These are phyloP conservation scores for Massarina eburnea DNA, from an alignment of 2,329 filamentous ascomycete genomes.

Conservation along the genomic window DNA sequence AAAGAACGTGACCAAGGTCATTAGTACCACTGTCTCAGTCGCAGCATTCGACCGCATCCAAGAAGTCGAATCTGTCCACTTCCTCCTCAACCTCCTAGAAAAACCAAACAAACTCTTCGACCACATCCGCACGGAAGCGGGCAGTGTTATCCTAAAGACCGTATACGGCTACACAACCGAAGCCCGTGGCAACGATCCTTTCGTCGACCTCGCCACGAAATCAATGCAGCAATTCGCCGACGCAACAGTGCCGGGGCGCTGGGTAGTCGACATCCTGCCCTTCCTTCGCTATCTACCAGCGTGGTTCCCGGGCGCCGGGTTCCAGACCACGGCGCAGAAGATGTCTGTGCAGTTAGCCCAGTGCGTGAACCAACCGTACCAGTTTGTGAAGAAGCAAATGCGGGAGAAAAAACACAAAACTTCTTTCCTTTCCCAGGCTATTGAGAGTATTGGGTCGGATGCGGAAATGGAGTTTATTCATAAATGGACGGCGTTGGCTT, in stretches of 20 bases:
- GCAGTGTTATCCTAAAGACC: slow-evolving; percentile 28
- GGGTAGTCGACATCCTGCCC: slow-evolving; percentile 51
- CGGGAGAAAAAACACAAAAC: slow-evolving; percentile 19
- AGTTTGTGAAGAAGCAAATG: slow-evolving; percentile 45
- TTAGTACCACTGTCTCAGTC: slow-evolving; percentile 16
- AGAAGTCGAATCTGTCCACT: slow-evolving; percentile 24
- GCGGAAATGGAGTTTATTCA: slow-evolving; percentile 31
- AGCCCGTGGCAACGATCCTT: slow-evolving; percentile 45
- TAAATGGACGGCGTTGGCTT: slow-evolving; percentile 45
- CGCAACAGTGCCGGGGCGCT: slow-evolving; percentile 47
- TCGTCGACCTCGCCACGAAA: slow-evolving; percentile 46
- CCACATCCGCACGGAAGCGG: slow-evolving; percentile 29
- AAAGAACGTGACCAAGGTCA: slow-evolving; percentile 26
- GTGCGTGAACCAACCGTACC: slow-evolving; percentile 42
- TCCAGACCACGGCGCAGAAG: slow-evolving; percentile 42
- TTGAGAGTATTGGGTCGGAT: slow-evolving; percentile 30
- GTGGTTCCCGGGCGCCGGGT: slow-evolving; percentile 50
- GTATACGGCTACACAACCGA: slow-evolving; percentile 49
- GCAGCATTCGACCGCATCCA: slow-evolving; percentile 21
- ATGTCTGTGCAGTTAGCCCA: slow-evolving; percentile 34
- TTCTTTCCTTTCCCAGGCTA: slow-evolving; percentile 44
- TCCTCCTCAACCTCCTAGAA: slow-evolving; percentile 21
- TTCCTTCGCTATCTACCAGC: slow-evolving; percentile 46
- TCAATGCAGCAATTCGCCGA: slow-evolving; percentile 46
- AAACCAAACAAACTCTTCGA: slow-evolving; percentile 20